Base-by-base conservation (phyloP, 495 filamentous ascomycete species). In the Durotheca rogersii region DNA sequence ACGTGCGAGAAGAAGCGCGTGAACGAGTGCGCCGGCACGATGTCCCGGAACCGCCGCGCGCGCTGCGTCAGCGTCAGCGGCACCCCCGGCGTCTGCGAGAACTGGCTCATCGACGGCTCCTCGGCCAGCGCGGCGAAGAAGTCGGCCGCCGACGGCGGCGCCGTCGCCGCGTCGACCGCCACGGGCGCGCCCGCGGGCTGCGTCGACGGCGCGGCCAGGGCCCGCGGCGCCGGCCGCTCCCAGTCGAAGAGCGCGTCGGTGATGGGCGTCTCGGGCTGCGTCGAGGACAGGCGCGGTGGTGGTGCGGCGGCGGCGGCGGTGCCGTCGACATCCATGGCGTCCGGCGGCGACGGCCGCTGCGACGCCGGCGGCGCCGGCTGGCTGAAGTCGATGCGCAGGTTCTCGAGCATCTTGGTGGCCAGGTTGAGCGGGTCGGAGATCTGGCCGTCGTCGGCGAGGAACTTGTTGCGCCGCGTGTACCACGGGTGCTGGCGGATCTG, bases 401-500 rank as follows among this genome's bases (percentile, higher is more conserved):
- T 84, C 58, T 94, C 88, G 47, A 99, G 86, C 86, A 99, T 94
- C 55, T 86, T 81, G 0, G 93, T 95, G 19, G 93, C 93, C 14
- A 97, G 74, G 17, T 81, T 80, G 51, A 97, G 71, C 1, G 87
- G 85, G 54, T 96, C 89, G 15, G 79, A 76, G n/a, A 90, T 77
- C 49, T 78, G 81, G 58, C 92, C 92, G 38, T 92, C 82, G 0
- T 75, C 51, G 0, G 79, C 81, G 4, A 97, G 78, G 60, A 86
- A 84, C 29, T 78, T 81, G 63, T 97, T 97, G 25, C 73, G 78
- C 39, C 89, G 81, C 1, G 89, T 95, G 61, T 89, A 96, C 93
- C 93, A 99, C 23, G 90, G 93, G 69, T 99, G 94, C 41, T 86
- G 81, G 33, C 90, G 85, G 45, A 99, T 87, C 51, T 93, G 89